A percentile compares a stretch with the other conserved stretches of the same genome.
phyloP scores from a whole-genome alignment of 2,329 filamentous ascomycete genomes.

The Cladophialophora psammophila region DNA sequence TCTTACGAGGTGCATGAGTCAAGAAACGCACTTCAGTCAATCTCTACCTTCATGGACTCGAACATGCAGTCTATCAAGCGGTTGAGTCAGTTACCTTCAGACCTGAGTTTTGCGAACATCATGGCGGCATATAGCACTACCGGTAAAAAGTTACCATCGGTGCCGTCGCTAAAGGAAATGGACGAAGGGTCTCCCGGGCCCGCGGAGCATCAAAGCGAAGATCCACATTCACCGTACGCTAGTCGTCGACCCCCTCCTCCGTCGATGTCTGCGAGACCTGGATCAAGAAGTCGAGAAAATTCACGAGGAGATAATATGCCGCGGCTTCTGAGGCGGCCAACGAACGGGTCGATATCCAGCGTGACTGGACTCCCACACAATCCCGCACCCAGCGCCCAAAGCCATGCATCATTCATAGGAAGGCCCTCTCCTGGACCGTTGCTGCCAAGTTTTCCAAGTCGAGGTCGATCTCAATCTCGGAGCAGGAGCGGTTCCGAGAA shows the following conservation, averaged over 20 bases:
- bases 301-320: slow-evolving; percentile 7
- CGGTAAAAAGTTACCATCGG: slow-evolving; percentile 1
- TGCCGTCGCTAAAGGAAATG: background rate
- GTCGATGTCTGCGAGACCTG: background rate
- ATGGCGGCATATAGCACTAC: slow-evolving; percentile 28
- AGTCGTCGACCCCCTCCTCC: background rate
- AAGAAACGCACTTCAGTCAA: slow-evolving; percentile 24
- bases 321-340: slow-evolving; percentile 21
- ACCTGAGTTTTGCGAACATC: slow-evolving; percentile 28
- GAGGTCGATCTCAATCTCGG: slow-evolving; percentile 20
- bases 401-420: slow-evolving; percentile 26
- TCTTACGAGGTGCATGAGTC: slow-evolving; percentile 27
- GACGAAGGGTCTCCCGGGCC: background rate
- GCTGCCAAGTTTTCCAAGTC: background rate
- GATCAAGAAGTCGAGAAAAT: slow-evolving; percentile 7
- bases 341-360: slow-evolving; percentile 29
- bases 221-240: background rate
- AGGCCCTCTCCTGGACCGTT: background rate
- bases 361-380: slow-evolving; percentile 22
- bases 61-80: slow-evolving; percentile 31
- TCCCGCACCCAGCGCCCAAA: slow-evolving; percentile 25
- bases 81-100: slow-evolving; percentile 27
- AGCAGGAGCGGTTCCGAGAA: slow-evolving; percentile 1
- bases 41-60: slow-evolving; percentile 25
- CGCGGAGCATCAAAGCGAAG: background rate